A percentile compares a stretch with the other conserved stretches of the same genome.
Evolutionary conservation across 2,329 filamentous ascomycete genomes (phyloP).

Genomic region (Phyllosticta citribraziliensis): DNA sequence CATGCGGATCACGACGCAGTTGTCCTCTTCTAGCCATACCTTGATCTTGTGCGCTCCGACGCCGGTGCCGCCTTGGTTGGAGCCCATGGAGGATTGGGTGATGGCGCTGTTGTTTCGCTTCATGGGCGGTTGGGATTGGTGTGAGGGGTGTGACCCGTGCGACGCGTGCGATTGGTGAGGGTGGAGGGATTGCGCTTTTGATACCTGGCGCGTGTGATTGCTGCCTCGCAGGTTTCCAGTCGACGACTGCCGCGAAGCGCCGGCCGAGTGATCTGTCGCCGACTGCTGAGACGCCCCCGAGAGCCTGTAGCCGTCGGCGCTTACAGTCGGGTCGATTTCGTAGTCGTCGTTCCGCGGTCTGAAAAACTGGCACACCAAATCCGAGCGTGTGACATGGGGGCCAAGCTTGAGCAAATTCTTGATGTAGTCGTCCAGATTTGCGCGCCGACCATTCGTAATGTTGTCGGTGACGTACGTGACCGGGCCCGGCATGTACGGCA

Average conservation of each 20-base stretch:
- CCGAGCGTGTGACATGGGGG: slow-evolving; percentile 72
- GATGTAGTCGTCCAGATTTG: slow-evolving; percentile 91
- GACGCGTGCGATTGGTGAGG: slow-evolving; percentile 1
- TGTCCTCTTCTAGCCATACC: slow-evolving; percentile 76
- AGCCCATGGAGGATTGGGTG: slow-evolving; percentile 20
- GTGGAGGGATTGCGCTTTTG: slow-evolving; percentile 20
- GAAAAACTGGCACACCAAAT: slow-evolving; percentile 83
- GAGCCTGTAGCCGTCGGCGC: slow-evolving; percentile 61
- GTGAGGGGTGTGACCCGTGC: slow-evolving; percentile 5
- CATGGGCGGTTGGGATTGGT: slow-evolving; percentile 19
- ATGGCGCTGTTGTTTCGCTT: slow-evolving; percentile 28
- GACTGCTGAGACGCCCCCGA: slow-evolving; percentile 46
- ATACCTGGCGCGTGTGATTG: slow-evolving; percentile 21
- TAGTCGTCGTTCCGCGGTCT: slow-evolving; percentile 83
- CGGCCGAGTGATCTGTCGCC: slow-evolving; percentile 25
- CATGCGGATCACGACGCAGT: slow-evolving; percentile 84
- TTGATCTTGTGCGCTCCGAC: slow-evolving; percentile 68
- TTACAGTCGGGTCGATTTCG: slow-evolving; percentile 68
- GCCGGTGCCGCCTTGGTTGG: slow-evolving; percentile 13
- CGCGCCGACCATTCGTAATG: slow-evolving; percentile 84
- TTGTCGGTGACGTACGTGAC: slow-evolving; percentile 97
- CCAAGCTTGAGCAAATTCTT: slow-evolving; percentile 81
- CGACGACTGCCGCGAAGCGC: slow-evolving; percentile 28
- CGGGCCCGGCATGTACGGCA: slow-evolving; percentile 96
- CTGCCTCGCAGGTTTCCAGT: slow-evolving; percentile 17